Conservation (phyloP, 2,329 filamentous ascomycete species). For the Ascosphaera aggregata region DNA sequence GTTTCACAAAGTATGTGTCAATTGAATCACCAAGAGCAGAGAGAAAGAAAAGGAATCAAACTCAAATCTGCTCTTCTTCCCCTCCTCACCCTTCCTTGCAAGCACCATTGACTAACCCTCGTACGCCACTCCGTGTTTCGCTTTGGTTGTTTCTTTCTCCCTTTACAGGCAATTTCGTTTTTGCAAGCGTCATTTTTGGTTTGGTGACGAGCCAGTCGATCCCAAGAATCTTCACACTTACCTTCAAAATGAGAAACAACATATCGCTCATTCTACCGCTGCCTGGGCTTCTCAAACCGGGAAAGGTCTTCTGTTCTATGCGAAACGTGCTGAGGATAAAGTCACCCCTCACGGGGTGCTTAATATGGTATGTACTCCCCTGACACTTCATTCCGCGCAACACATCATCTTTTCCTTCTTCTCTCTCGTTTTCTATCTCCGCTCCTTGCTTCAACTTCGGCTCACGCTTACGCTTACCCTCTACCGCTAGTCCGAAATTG, state of each 20-base stretch:
- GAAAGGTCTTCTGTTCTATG: constrained; percentile 83
- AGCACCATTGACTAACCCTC: too few relatives aligned
- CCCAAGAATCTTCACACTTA: constrained; percentile 51
- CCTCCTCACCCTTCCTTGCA: background rate
- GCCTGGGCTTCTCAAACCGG: constrained; percentile 87
- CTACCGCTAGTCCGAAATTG: constrained; percentile 32
- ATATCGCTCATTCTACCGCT: constrained; percentile 52
- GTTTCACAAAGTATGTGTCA: constrained; percentile 60
- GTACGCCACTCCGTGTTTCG: too few relatives aligned
- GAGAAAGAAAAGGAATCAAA: background rate
- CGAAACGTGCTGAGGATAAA: constrained; percentile 68
- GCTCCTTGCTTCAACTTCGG: too few relatives aligned
- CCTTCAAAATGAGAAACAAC: constrained; percentile 71
- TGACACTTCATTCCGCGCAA: too few relatives aligned
- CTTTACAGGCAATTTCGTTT: constrained; percentile 54
- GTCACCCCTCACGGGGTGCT: constrained; percentile 57
- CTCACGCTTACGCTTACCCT: background rate
- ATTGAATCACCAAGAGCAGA: background rate
- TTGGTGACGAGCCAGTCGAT: constrained; percentile 49
- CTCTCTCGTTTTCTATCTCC: too few relatives aligned
- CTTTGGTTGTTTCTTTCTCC: constrained; percentile 6
- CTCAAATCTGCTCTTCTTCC: background rate
- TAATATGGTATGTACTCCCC: constrained; percentile 46
- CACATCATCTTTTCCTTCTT: too few relatives aligned
- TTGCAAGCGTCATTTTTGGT: constrained; percentile 86